phyloP scores from a whole-genome alignment of 148 eudicot genomes.

The Linanthus parryae region DNA sequence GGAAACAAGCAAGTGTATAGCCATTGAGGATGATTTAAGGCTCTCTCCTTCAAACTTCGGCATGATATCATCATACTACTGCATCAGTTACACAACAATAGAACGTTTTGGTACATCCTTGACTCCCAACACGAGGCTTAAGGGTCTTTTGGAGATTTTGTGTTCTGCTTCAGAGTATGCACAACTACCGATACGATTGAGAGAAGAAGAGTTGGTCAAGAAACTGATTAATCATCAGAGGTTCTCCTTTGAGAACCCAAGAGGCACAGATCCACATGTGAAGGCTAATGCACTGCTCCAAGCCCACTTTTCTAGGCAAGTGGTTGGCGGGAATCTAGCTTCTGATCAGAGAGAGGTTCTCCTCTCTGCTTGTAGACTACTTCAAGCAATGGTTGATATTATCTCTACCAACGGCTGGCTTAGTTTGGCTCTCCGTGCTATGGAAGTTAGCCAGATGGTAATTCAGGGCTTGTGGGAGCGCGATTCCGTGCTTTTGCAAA shows the following conservation, averaged over 20 bases:
- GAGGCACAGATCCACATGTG: conserved; percentile 65
- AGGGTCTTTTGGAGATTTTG: conserved; percentile 75
- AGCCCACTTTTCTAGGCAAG: conserved; percentile 82
- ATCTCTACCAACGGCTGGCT: conserved; percentile 89
- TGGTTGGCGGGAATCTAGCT: conserved; percentile 60
- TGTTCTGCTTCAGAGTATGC: conserved; percentile 80
- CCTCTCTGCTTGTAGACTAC: conserved; percentile 56
- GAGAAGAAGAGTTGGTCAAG: conserved; percentile 69
- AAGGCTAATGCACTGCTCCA: conserved; percentile 80
- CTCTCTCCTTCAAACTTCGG: conserved; percentile 75
- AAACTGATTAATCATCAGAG: conserved; percentile 66
- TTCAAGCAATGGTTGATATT: conserved; percentile 85
- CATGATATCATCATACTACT: conserved; percentile 82
- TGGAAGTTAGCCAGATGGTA: conserved; percentile 93
- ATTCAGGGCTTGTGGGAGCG: conserved; percentile 95
- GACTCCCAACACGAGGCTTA: conserved; percentile 61
- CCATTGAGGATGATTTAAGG: conserved; percentile 62
- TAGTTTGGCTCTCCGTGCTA: conserved; percentile 66
- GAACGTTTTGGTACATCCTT: conserved; percentile 79
- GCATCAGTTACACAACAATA: conserved; percentile 76
- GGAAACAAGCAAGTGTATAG: conserved; percentile 73
- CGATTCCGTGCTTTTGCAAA: conserved; percentile 79
- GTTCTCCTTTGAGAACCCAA: conserved; percentile 72
- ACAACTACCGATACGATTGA: conserved; percentile 63
- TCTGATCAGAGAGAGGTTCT: conserved; percentile 76